Conservation (phyloP, 768 basidiomycete species). For the Lentinula raphanica region DNA sequence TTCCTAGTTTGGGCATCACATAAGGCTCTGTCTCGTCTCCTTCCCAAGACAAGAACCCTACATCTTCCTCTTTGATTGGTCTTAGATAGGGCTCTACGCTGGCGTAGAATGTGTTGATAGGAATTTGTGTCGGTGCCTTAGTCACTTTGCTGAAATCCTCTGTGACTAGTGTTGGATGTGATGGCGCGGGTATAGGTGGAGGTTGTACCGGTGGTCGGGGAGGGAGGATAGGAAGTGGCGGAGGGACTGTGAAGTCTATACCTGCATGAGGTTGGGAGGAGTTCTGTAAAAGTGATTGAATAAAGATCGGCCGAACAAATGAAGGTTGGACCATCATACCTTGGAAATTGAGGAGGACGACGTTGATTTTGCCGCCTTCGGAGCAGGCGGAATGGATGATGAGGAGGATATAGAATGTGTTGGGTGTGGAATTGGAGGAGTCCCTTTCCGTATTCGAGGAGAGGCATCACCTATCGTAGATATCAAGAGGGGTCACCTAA, state of each 20-base stretch:
- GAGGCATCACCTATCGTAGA: not conserved
- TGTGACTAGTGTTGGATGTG: conserved; percentile 71
- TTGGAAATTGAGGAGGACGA: conserved; percentile 24
- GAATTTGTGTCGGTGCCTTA: conserved; percentile 70
- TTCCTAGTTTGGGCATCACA: conserved; percentile 77
- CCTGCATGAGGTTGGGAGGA: conserved; percentile 21
- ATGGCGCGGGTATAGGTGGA: conserved; percentile 74
- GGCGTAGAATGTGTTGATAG: conserved; percentile 75
- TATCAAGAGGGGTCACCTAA: conserved; percentile 9
- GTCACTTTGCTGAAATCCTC: conserved; percentile 81
- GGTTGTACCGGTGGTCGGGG: conserved; percentile 58
- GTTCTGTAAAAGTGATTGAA: not conserved
- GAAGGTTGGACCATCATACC: conserved; percentile 7
- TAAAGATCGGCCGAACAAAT: conserved; percentile 21
- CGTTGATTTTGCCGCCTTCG: conserved; percentile 54
- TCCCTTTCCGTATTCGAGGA: conserved; percentile 51
- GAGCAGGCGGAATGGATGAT: conserved; percentile 32
- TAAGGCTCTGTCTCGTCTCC: conserved; percentile 90
- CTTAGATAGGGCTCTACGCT: conserved; percentile 89
- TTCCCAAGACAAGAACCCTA: conserved; percentile 87
- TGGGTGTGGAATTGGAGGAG: conserved; percentile 40
- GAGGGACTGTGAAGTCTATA: conserved; percentile 62
- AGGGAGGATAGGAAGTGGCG: conserved; percentile 43
- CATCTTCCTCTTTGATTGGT: conserved; percentile 88
- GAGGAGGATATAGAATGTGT: conserved; percentile 29